phyloP scores from a whole-genome alignment of 805 yeast species.

The Lipomyces sp. region DNA sequence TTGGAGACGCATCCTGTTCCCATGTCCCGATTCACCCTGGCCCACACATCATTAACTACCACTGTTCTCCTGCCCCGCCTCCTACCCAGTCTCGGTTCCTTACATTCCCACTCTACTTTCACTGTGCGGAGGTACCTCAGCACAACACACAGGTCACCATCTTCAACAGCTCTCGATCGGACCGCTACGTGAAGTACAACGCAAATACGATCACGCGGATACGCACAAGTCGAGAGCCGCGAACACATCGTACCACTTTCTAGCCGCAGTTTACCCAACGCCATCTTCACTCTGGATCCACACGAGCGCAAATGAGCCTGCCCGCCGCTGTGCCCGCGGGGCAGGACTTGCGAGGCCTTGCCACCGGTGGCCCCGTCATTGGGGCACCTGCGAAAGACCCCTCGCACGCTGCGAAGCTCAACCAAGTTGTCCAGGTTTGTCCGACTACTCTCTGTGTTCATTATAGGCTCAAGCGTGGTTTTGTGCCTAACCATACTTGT shows the following conservation, averaged over 20 bases:
- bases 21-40: not conserved
- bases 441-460: not conserved
- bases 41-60: not conserved
- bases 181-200: not conserved
- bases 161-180: not conserved
- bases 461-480: not conserved
- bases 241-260: not conserved
- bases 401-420: constrained; percentile 18
- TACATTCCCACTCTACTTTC: not conserved
- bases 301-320: not conserved
- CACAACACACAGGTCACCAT: not conserved
- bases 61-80: not conserved
- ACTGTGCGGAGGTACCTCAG: not conserved
- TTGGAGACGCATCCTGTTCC: not conserved
- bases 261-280: constrained; percentile 4
- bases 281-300: constrained; percentile 7
- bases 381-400: constrained; percentile 13
- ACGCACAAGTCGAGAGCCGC: not conserved
- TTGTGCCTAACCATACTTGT: not conserved
- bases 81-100: not conserved
- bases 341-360: constrained; percentile 3
- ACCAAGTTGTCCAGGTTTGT: constrained; percentile 36
- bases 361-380: not conserved
- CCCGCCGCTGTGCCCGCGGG: constrained; percentile 6
- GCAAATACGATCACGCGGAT: not conserved